Conservation (phyloP, 345 rosid genomes). For the Ceriops decandra region DNA sequence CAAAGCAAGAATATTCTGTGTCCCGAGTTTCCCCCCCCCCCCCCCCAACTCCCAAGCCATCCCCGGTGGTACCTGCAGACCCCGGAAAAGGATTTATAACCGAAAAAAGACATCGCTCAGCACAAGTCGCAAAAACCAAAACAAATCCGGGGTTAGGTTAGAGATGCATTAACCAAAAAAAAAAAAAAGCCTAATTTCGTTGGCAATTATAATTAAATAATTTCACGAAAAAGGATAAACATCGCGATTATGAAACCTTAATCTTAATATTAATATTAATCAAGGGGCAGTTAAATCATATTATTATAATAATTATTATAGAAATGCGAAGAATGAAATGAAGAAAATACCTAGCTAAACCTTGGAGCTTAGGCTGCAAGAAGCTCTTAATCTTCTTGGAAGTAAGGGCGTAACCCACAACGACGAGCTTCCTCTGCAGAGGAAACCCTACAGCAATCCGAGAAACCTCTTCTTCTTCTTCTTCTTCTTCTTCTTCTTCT, state of each 20-base stretch:
- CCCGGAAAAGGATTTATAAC: too few relatives aligned
- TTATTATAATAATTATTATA: too few relatives aligned
- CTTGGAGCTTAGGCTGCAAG: constrained; percentile 66
- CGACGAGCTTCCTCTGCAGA: constrained; percentile 34
- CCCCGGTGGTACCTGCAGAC: too few relatives aligned
- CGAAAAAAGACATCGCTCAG: too few relatives aligned
- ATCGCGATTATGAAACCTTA: not conserved
- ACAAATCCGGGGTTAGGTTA: too few relatives aligned
- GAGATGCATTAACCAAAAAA: too few relatives aligned
- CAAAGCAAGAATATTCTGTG: not conserved
- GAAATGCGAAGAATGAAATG: not conserved
- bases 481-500: constrained; percentile 1
- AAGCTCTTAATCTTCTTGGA: constrained; percentile 79
- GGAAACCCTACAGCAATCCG: constrained; percentile 21
- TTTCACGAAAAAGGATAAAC: not conserved
- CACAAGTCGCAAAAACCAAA: too few relatives aligned
- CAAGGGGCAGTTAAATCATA: not conserved
- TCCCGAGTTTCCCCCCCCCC: too few relatives aligned
- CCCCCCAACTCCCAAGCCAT: too few relatives aligned
- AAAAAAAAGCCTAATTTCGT: not conserved
- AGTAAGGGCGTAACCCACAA: constrained; percentile 82
- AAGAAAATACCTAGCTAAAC: constrained; percentile 57
- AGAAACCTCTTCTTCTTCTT: constrained; percentile 16
- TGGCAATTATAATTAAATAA: not conserved
- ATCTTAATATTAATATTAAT: not conserved